Evolutionary conservation across 768 basidiomycete genomes (phyloP), one percentile per base, ranked within the genome.

Genomic region (Obba rivulosa): DNA sequence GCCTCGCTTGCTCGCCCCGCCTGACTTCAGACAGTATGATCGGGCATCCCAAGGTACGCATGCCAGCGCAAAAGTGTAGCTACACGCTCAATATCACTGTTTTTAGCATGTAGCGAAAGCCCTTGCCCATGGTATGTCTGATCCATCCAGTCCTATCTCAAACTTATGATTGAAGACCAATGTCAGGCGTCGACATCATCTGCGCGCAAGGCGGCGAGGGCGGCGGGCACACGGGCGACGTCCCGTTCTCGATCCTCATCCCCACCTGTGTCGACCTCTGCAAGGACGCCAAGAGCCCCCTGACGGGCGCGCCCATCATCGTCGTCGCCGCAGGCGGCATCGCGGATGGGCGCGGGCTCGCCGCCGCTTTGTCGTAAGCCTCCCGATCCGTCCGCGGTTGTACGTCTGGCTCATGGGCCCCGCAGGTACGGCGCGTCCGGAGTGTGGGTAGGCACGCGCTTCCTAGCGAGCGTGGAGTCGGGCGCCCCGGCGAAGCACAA

Each of bases 191-290:
- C 16, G 91, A 94, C 57, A 80, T 93, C 52, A 91, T 94, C 41
- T 90, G 91, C 60, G 90, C 87, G 1, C 89, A 89, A 63, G 87
- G 85, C 31, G 88, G 87, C 14, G 90, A 92, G 66, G 91, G 89
- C n/a, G 90, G 91, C 23, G 91, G 90, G 10, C 91, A 92, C 68
- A 92, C 91, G 1, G 88, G 92, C 35, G 85, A 89, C 45, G 87
- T 77, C 10, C 76, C 87, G 1, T 87, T 87, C 62, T 87, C 85
- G 10, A 77, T 92, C 53, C 77, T 93, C 25, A 85, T 92, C 45
- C 91, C 90, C 8, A 80, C 85, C 0, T 80, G 82, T 43, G 87
- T 92, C 41, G 92, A 92, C 63, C 60, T 84, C 17, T 88, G 84
- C 67, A 80, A 77, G 60, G 67, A 71, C 53, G 56, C 72, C 36